phyloP scores from a whole-genome alignment of 2,329 filamentous ascomycete genomes.

The Pestalotiopsis sp. region DNA sequence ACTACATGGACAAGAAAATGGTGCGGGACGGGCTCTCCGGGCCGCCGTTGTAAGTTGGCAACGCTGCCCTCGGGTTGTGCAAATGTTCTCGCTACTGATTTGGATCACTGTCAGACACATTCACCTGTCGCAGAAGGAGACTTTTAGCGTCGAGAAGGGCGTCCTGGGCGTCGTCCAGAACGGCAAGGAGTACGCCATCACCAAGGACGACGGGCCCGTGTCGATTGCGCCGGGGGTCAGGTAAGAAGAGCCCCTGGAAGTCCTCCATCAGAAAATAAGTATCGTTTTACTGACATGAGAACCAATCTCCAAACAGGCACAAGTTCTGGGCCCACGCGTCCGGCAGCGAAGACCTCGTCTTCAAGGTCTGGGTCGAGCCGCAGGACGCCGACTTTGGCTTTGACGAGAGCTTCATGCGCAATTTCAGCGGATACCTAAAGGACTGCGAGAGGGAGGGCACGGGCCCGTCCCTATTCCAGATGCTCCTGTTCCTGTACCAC shows the following conservation, averaged over 20 bases:
- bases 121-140: conserved; percentile 19
- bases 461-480: conserved; percentile 17
- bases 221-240: conserved; percentile 13
- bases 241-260: conserved; percentile 5
- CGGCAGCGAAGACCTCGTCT: conserved; percentile 17
- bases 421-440: conserved; percentile 17
- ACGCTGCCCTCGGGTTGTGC: too few species aligned
- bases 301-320: conserved; percentile 11
- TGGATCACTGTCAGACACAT: conserved; percentile 15
- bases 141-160: conserved; percentile 20
- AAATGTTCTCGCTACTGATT: too few species aligned
- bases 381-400: conserved; percentile 16
- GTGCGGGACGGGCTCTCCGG: conserved; percentile 18
- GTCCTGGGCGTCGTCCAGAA: conserved; percentile 15
- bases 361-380: conserved; percentile 18
- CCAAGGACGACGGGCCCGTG: conserved; percentile 17
- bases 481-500: conserved; percentile 17
- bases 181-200: conserved; percentile 11
- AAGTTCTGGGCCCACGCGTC: conserved; percentile 19
- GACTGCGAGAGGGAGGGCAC: conserved; percentile 16
- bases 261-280: not conserved
- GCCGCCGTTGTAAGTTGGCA: conserved; percentile 17
- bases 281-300: not conserved
- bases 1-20: conserved; percentile 17
- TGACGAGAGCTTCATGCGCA: conserved; percentile 18